Conservation (phyloP, 108 stramenopile species). For the Schizochytrium sp. region DNA sequence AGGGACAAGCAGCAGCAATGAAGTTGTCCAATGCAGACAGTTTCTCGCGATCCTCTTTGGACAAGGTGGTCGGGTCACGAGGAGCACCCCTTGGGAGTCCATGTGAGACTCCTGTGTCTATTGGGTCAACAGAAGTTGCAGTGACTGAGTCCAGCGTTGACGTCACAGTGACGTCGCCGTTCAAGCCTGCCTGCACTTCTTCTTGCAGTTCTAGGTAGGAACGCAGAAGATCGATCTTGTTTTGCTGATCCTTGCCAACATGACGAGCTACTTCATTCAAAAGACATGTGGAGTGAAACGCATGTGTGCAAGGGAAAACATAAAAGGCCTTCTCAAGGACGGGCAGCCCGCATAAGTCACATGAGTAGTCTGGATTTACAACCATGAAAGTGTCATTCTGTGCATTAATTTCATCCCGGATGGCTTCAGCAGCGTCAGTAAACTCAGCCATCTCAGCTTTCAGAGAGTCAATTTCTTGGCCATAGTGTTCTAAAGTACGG, state of each 20-base stretch:
- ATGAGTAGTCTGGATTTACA: constrained; percentile 38
- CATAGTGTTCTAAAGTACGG: constrained; percentile 26
- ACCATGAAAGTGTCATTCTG: constrained; percentile 53
- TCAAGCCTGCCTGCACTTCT: not conserved
- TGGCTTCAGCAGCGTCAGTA: constrained; percentile 5
- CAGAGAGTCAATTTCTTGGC: constrained; percentile 39
- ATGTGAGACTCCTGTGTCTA: too few relatives aligned
- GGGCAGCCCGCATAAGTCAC: constrained; percentile 44
- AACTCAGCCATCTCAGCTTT: constrained; percentile 40
- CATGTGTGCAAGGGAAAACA: constrained; percentile 43
- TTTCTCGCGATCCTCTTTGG: constrained; percentile 29
- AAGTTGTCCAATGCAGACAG: constrained; percentile 31
- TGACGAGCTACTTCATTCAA: constrained; percentile 12
- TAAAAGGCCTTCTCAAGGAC: constrained; percentile 46
- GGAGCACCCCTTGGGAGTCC: too few relatives aligned
- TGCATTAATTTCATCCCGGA: constrained; percentile 39
- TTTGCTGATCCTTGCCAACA: constrained; percentile 13
- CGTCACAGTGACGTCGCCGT: too few relatives aligned
- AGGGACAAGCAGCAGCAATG: constrained; percentile 49
- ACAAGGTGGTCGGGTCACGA: not conserved
- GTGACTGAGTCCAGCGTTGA: too few relatives aligned
- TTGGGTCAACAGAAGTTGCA: too few relatives aligned
- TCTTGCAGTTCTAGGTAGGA: constrained; percentile 28
- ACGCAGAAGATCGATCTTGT: constrained; percentile 37
- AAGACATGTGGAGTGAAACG: constrained; percentile 39